Evolutionary conservation across 2,329 filamentous ascomycete genomes (phyloP).

Genomic region (Westerdykella sp.): DNA sequence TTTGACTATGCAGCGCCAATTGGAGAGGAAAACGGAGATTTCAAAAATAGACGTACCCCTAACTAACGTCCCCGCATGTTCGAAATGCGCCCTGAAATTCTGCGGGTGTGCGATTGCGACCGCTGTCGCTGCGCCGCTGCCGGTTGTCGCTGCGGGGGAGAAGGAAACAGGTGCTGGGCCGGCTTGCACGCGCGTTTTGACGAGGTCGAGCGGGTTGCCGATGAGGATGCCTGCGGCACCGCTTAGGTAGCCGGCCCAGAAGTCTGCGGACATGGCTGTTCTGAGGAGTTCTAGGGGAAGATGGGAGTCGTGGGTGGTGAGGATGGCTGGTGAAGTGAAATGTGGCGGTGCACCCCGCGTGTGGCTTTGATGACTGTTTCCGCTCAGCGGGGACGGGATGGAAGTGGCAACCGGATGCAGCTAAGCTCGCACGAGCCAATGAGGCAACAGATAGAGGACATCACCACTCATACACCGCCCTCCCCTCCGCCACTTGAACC

Average conservation of each 20-base stretch:
- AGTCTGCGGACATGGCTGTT: slow-evolving; percentile 71
- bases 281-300: not conserved
- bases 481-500: too few relatives aligned
- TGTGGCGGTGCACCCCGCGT: too few relatives aligned
- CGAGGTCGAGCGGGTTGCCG: slow-evolving; percentile 75
- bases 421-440: too few relatives aligned
- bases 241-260: slow-evolving; percentile 88
- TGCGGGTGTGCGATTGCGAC: slow-evolving; percentile 8
- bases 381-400: too few relatives aligned
- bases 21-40: not conserved
- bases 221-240: slow-evolving; percentile 81
- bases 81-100: slow-evolving; percentile 29
- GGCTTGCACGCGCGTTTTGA: slow-evolving; percentile 78
- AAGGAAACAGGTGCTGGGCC: slow-evolving; percentile 28
- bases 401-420: too few relatives aligned
- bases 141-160: slow-evolving; percentile 2
- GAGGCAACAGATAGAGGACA: too few relatives aligned
- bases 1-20: not conserved
- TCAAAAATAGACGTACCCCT: slow-evolving; percentile 24
- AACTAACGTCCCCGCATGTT: slow-evolving; percentile 32
- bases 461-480: too few relatives aligned
- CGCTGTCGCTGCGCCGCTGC: not conserved
- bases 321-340: too few relatives aligned
- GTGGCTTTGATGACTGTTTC: too few relatives aligned
- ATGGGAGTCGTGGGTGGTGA: not conserved